A percentile compares a stretch with the other conserved stretches of the same genome.
These are phyloP conservation scores for Stephanodiscus minutulus DNA, from an alignment of 108 stramenopile species.

Conservation along the genomic window DNA sequence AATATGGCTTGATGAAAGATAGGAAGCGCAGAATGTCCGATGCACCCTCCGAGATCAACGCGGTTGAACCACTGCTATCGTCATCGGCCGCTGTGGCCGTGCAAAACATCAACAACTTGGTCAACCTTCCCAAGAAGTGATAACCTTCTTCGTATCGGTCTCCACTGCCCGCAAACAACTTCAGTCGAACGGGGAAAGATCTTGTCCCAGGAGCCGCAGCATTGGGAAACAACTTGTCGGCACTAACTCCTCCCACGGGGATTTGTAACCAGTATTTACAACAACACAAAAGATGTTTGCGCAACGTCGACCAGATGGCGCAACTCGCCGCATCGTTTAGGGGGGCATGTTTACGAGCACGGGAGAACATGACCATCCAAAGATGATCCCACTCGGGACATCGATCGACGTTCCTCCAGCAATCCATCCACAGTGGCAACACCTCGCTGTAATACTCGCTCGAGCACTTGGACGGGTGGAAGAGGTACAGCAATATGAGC, in stretches of 20 bases:
- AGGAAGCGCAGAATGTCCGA: conserved; percentile 77
- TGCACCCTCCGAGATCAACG: conserved; percentile 69
- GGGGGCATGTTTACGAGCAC: conserved; percentile 78
- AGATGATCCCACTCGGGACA: conserved; percentile 88
- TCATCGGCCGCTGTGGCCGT: background rate
- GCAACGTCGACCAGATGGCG: conserved; percentile 64
- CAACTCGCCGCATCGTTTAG: conserved; percentile 46
- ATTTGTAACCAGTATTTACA: conserved; percentile 86
- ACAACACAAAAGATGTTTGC: conserved; percentile 69
- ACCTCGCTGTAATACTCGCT: conserved; percentile 63
- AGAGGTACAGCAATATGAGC: conserved; percentile 74
- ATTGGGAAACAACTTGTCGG: conserved; percentile 77
- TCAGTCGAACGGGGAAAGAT: conserved; percentile 69
- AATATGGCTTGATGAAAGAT: conserved; percentile 84
- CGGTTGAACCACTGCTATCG: background rate
- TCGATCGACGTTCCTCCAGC: conserved; percentile 84
- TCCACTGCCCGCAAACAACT: conserved; percentile 69
- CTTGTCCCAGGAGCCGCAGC: conserved; percentile 59
- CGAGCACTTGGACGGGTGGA: conserved; percentile 79
- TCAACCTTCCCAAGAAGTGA: conserved; percentile 81
- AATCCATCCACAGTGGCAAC: conserved; percentile 73
- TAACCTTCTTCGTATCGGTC: conserved; percentile 84
- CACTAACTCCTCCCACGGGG: conserved; percentile 73
- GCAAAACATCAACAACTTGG: conserved; percentile 80
- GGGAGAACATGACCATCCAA: conserved; percentile 82